Evolutionary conservation across 2,329 filamentous ascomycete species (phyloP).

Genomic region (Cladosporium halotolerans): DNA sequence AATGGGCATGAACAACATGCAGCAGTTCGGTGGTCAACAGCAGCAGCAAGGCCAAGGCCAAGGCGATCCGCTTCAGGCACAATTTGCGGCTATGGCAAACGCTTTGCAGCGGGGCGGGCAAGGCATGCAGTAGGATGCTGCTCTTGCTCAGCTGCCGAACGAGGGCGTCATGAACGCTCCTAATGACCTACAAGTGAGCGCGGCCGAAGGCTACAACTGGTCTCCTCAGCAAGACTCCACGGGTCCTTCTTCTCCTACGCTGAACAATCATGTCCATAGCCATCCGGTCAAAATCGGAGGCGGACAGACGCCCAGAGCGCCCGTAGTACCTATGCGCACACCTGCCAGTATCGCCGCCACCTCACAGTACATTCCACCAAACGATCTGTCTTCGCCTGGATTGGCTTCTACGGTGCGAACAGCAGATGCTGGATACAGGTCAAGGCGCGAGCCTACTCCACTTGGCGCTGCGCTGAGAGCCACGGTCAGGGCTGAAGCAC

Average conservation of each 20-base stretch:
- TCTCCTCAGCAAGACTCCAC: neutral
- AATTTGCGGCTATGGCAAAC: conserved; percentile 25
- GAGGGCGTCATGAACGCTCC: neutral
- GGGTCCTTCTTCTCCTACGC: neutral
- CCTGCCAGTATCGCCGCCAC: neutral
- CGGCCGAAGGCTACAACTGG: no score
- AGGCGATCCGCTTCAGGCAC: conserved; percentile 19
- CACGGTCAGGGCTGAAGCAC: no score
- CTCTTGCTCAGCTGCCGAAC: neutral
- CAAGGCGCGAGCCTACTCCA: no score
- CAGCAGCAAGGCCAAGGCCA: conserved; percentile 21
- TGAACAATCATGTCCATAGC: neutral
- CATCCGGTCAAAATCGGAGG: neutral
- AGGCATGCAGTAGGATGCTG: conserved; percentile 6
- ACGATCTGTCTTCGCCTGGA: neutral
- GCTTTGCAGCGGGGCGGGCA: conserved; percentile 8
- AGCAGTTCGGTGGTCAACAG: conserved; percentile 15
- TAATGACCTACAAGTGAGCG: neutral
- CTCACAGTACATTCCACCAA: neutral
- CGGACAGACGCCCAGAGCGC: neutral
- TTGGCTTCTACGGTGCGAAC: no score
- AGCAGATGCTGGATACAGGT: no score
- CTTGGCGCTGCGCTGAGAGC: no score
- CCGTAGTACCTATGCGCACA: neutral
- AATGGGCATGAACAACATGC: conserved; percentile 14